These are phyloP conservation scores for Verticillium klebahnii DNA, from an alignment of 2,329 filamentous ascomycete species.

Conservation along the genomic window DNA sequence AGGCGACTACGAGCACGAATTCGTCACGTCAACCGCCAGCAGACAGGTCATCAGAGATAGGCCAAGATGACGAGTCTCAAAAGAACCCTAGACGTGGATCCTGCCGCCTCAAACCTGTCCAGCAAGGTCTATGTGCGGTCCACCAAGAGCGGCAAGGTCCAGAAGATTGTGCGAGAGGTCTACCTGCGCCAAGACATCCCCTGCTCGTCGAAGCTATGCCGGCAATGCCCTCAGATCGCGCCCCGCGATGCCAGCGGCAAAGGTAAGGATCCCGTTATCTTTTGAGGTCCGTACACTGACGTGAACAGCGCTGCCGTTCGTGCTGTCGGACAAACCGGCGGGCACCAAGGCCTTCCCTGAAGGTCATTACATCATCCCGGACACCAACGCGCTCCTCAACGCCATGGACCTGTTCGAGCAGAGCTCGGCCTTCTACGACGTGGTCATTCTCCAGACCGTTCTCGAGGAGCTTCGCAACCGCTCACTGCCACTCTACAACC, in stretches of 20 bases:
- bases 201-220: conserved; percentile 88
- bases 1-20: background rate
- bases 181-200: conserved; percentile 96
- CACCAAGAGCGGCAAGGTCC: conserved; percentile 92
- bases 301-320: conserved; percentile 65
- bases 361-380: conserved; percentile 91
- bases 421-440: conserved; percentile 86
- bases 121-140: conserved; percentile 96
- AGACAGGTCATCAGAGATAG: background rate
- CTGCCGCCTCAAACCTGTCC: conserved; percentile 68
- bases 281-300: background rate
- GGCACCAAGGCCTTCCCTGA: conserved; percentile 77
- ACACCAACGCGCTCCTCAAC: conserved; percentile 92
- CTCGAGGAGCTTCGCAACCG: conserved; percentile 93
- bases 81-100: conserved; percentile 46
- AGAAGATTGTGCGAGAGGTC: conserved; percentile 96
- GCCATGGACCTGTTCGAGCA: conserved; percentile 98
- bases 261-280: background rate
- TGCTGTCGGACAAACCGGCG: conserved; percentile 84
- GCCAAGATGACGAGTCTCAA: conserved; percentile 61
- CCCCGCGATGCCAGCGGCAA: conserved; percentile 1
- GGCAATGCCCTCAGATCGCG: conserved; percentile 59
- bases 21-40: background rate
- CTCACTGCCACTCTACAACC: conserved; percentile 91
- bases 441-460: conserved; percentile 94